Conservation (phyloP, 2,329 filamentous ascomycete species). For the Knoxdaviesia capensis region DNA sequence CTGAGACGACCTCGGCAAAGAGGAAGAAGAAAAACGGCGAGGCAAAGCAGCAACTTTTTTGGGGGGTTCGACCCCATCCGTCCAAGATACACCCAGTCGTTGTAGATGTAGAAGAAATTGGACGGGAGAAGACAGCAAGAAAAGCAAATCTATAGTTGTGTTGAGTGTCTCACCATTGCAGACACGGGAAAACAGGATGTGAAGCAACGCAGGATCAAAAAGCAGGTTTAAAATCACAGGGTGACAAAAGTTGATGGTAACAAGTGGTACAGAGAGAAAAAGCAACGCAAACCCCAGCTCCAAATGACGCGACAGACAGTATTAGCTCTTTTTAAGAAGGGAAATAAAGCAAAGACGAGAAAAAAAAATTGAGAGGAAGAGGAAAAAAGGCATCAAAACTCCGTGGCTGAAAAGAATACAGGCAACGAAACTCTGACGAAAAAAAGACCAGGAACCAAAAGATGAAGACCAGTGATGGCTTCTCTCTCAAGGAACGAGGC, state of each 20-base stretch:
- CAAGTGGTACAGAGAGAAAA: neutral
- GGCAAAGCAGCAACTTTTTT: no score
- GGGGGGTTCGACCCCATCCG: no score
- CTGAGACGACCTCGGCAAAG: no score
- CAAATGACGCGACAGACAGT: neutral
- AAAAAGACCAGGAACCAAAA: neutral
- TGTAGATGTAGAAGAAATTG: no score
- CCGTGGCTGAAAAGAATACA: conserved; percentile 6
- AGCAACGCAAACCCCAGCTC: neutral
- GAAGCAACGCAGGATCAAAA: no score
- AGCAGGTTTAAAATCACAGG: neutral
- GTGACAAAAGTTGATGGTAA: conserved; percentile 1
- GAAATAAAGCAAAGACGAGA: conserved; percentile 1
- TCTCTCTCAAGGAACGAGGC: neutral
- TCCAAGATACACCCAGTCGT: no score
- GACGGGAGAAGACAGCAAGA: no score
- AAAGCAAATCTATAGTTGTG: no score
- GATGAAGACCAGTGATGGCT: conserved; percentile 1
- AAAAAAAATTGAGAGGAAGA: conserved; percentile 8
- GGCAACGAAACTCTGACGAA: conserved; percentile 1
- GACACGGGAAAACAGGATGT: no score
- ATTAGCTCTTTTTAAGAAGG: neutral
- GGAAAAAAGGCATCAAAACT: conserved; percentile 9
- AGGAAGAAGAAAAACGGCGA: no score
- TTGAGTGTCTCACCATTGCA: no score